Evolutionary conservation across 2,329 filamentous ascomycete species (phyloP).

Genomic region (Xylariaceae sp.): DNA sequence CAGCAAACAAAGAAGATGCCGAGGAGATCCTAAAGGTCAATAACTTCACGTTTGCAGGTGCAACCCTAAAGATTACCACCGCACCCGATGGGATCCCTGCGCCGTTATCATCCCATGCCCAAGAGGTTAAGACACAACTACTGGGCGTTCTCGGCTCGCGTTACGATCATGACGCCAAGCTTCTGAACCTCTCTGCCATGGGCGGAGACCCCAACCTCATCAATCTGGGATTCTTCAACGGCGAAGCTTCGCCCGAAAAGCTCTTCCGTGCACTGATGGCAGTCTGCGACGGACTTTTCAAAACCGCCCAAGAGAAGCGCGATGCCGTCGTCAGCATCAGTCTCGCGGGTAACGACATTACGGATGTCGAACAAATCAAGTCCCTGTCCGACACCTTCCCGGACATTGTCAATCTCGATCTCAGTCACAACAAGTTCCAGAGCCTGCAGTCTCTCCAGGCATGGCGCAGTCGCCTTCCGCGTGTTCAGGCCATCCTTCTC

Average conservation of each 20-base stretch:
- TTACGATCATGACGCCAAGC: conserved; percentile 65
- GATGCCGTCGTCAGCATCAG: conserved; percentile 78
- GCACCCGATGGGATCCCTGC: conserved; percentile 41
- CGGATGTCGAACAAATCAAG: conserved; percentile 66
- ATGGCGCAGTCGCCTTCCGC: conserved; percentile 75
- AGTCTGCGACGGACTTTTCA: conserved; percentile 74
- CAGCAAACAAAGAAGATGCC: conserved; percentile 58
- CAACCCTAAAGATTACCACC: conserved; percentile 52
- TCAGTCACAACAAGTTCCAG: conserved; percentile 76
- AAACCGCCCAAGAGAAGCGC: conserved; percentile 63
- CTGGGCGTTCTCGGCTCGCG: conserved; percentile 66
- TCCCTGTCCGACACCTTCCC: conserved; percentile 74
- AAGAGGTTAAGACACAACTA: conserved; percentile 64
- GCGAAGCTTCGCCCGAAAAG: conserved; percentile 67
- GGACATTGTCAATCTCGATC: conserved; percentile 79
- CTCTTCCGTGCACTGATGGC: conserved; percentile 90
- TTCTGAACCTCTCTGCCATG: conserved; percentile 78
- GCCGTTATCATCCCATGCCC: conserved; percentile 45
- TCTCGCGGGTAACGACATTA: conserved; percentile 73
- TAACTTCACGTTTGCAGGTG: conserved; percentile 62
- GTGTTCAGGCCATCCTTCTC: conserved; percentile 76
- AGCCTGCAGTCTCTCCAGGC: conserved; percentile 61
- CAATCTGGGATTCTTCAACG: conserved; percentile 70
- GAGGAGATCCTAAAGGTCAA: conserved; percentile 63
- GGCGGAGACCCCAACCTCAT: conserved; percentile 66